Conservation (phyloP, 805 yeast genomes). For the Wickerhamomyces canadensis region DNA sequence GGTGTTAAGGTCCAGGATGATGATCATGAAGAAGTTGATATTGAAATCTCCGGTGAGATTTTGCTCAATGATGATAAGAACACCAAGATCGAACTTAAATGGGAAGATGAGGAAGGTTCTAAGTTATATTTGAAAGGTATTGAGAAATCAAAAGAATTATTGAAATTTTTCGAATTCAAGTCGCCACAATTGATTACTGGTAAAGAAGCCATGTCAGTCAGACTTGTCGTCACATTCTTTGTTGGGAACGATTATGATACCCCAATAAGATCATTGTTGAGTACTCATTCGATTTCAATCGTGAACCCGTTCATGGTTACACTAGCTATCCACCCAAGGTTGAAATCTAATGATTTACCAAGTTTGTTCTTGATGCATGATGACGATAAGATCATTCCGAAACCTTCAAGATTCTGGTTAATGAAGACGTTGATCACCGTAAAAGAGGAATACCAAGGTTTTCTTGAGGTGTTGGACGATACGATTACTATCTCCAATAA, state of each 20-base stretch:
- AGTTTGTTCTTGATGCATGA: slow-evolving; percentile 16
- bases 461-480: slow-evolving; percentile 31
- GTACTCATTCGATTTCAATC: slow-evolving; percentile 17
- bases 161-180: not conserved
- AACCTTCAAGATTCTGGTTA: slow-evolving; percentile 33
- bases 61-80: slow-evolving; percentile 3
- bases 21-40: slow-evolving; percentile 28
- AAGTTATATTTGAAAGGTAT: slow-evolving; percentile 6
- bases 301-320: slow-evolving; percentile 26
- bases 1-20: slow-evolving; percentile 24
- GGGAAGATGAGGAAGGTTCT: slow-evolving; percentile 1
- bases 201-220: slow-evolving; percentile 7
- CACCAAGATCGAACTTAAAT: not conserved
- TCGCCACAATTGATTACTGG: slow-evolving; percentile 9
- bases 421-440: slow-evolving; percentile 26
- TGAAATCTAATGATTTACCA: slow-evolving; percentile 26
- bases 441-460: slow-evolving; percentile 15
- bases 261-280: slow-evolving; percentile 15
- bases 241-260: slow-evolving; percentile 26
- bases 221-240: slow-evolving; percentile 19
- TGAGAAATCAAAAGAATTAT: slow-evolving; percentile 3
- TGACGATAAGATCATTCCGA: slow-evolving; percentile 19
- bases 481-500: slow-evolving; percentile 27
- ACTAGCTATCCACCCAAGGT: slow-evolving; percentile 28
- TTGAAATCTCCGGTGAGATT: slow-evolving; percentile 18